Evolutionary conservation across 257 asterid species (phyloP).

Genomic region (Solanum verrucosum): DNA sequence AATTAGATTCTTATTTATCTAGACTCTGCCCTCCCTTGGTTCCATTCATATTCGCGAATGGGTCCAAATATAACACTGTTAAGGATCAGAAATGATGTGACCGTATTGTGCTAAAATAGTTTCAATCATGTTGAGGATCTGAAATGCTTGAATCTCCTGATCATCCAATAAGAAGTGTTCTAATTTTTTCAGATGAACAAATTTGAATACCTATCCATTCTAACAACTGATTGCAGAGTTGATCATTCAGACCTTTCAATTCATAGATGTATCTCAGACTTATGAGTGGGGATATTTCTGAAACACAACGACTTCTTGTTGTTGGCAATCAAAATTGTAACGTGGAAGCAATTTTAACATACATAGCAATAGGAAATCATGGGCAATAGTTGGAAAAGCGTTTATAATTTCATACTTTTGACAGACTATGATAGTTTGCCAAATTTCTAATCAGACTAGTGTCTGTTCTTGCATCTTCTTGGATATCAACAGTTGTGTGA

Average conservation of each 20-base stretch:
- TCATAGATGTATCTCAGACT: neutral
- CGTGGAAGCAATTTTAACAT: neutral
- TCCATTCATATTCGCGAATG: neutral
- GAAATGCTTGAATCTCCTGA: neutral
- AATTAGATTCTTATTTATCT: neutral
- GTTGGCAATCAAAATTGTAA: neutral
- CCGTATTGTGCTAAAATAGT: neutral
- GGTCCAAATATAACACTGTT: neutral
- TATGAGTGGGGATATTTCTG: neutral
- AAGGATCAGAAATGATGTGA: neutral
- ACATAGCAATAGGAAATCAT: neutral
- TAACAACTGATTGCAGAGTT: neutral
- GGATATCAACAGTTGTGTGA: neutral
- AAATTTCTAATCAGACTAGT: neutral
- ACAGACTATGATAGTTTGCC: neutral
- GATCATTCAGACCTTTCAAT: neutral
- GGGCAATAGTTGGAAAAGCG: neutral
- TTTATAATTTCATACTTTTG: neutral
- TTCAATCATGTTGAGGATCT: neutral
- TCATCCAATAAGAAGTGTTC: neutral
- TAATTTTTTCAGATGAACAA: neutral
- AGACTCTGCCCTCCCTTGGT: neutral
- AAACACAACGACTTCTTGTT: neutral
- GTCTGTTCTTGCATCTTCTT: neutral
- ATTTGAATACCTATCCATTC: neutral